A percentile compares a stretch with the other conserved stretches of the same genome.
phyloP scores from a whole-genome alignment of 2,329 filamentous ascomycete species.

The Coniella vitis region DNA sequence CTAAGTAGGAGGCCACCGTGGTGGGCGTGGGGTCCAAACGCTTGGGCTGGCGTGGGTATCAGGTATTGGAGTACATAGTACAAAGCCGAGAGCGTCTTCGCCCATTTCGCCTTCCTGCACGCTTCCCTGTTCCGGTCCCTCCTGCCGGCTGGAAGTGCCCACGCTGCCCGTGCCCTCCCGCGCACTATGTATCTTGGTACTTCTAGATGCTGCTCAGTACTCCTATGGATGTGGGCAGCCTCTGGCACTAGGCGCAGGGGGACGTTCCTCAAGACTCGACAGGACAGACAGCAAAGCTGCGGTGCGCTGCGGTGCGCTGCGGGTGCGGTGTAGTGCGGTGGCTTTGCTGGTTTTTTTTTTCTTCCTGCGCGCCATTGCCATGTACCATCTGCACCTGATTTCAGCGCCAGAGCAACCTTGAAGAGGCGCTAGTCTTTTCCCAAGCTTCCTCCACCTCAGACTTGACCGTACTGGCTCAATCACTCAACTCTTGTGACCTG shows the following conservation, averaged over 20 bases:
- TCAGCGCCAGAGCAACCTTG: not conserved
- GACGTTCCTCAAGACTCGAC: too few species aligned
- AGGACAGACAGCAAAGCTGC: too few species aligned
- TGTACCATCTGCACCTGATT: not conserved
- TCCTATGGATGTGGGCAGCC: too few species aligned
- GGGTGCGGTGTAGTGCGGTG: too few species aligned
- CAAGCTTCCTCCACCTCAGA: not conserved
- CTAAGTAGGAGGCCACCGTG: too few species aligned
- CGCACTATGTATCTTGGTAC: not conserved
- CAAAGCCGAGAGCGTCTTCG: slow-evolving; percentile 9
- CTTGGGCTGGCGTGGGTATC: slow-evolving; percentile 1
- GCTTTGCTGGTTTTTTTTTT: too few species aligned
- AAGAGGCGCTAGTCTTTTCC: not conserved
- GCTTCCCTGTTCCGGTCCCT: slow-evolving; percentile 1
- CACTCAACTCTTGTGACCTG: too few species aligned
- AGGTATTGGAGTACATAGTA: slow-evolving; percentile 3
- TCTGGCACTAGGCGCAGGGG: too few species aligned
- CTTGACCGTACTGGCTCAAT: not conserved
- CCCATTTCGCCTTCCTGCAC: not conserved
- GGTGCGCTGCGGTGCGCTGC: too few species aligned
- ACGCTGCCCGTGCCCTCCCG: not conserved
- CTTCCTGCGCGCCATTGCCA: too few species aligned
- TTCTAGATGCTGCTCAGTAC: too few species aligned
- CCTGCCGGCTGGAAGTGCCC: slow-evolving; percentile 4
- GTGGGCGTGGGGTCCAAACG: not conserved